phyloP scores from a whole-genome alignment of 2,329 filamentous ascomycete genomes.

The Cladosporium cucumerinum region DNA sequence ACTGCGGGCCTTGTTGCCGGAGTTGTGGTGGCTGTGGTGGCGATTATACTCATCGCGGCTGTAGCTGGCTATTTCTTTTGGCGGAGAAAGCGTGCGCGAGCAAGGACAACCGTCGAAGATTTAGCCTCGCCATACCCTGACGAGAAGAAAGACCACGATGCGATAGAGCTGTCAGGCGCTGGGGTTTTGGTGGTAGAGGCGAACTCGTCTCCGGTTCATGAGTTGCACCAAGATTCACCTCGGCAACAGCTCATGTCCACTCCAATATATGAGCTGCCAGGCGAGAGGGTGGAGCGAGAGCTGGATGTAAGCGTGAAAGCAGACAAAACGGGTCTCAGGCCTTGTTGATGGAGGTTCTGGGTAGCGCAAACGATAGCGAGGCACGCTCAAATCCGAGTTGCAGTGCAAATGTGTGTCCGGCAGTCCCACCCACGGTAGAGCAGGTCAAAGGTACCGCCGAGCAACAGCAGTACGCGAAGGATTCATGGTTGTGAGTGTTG shows the following conservation, averaged over 20 bases:
- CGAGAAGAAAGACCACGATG: background rate
- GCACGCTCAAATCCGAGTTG: background rate
- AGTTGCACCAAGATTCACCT: conserved; percentile 5
- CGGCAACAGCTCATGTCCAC: conserved; percentile 13
- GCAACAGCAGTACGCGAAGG: background rate
- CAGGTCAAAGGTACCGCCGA: background rate
- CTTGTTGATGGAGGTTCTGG: background rate
- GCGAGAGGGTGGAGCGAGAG: background rate
- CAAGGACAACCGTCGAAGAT: background rate
- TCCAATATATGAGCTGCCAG: conserved; percentile 10
- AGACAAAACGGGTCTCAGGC: background rate
- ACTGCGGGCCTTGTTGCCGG: conserved; percentile 7
- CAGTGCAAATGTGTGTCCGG: background rate
- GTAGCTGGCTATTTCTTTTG: background rate
- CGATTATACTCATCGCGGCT: background rate
- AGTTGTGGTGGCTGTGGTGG: conserved; percentile 2
- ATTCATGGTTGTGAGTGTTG: background rate
- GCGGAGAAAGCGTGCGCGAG: background rate
- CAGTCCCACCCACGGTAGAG: background rate
- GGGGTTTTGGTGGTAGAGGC: background rate
- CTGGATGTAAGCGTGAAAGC: background rate
- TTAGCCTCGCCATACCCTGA: background rate
- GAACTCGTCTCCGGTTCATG: background rate
- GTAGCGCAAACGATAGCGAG: background rate
- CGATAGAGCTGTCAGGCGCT: background rate